phyloP scores from a whole-genome alignment of 352 stramenopile species.

The Phytophthora sp. region DNA sequence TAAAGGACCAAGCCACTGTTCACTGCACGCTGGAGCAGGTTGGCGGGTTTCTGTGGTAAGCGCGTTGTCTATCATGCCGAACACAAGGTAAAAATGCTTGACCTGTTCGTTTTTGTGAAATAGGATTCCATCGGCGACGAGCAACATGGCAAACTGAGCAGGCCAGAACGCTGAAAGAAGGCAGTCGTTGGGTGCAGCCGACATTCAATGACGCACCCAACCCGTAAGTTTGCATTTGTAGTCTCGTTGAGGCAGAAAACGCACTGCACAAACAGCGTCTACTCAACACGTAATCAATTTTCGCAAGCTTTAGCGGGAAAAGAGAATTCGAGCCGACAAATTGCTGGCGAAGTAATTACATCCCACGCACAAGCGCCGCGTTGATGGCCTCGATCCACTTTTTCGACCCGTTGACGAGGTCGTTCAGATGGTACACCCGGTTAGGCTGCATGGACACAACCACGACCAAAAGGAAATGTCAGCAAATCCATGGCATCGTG shows the following conservation, averaged over 20 bases:
- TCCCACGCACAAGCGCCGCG: constrained; percentile 71
- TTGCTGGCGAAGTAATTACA: constrained; percentile 49
- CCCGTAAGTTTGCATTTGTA: constrained; percentile 31
- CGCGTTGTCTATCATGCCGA: no score
- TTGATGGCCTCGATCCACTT: constrained; percentile 92
- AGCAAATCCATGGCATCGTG: background rate
- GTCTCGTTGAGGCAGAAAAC: constrained; percentile 18
- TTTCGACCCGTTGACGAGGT: constrained; percentile 89
- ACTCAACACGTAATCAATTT: constrained; percentile 43
- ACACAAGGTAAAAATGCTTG: no score
- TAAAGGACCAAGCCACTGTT: no score
- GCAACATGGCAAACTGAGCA: no score
- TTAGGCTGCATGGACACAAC: constrained; percentile 60
- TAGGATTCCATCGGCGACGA: no score
- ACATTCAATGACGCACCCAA: no score
- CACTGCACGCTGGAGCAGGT: no score
- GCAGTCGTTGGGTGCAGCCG: no score
- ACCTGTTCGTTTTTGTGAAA: no score
- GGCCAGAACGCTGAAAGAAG: no score
- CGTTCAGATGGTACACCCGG: constrained; percentile 88
- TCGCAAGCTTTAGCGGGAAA: constrained; percentile 11
- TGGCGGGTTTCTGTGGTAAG: no score
- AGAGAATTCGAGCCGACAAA: constrained; percentile 15
- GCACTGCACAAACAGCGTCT: constrained; percentile 34
- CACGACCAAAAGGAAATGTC: constrained; percentile 2